These are phyloP conservation scores for Oldenlandia corymbosa DNA, from an alignment of 257 asterid genomes.

Conservation along the genomic window DNA sequence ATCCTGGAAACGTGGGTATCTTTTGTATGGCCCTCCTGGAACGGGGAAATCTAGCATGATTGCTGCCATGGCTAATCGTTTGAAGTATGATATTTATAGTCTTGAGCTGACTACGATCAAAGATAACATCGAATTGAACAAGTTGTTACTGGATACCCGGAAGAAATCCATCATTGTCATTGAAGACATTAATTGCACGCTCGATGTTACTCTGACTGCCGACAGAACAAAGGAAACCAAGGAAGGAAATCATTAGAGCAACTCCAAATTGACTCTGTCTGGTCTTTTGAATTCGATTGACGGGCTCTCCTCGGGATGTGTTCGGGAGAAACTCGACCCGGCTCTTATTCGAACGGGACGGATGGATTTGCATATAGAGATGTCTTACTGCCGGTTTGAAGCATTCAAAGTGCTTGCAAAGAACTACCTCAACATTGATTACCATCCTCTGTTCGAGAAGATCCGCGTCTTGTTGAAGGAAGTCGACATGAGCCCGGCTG, in stretches of 20 bases:
- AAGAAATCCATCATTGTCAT: constrained; percentile 5
- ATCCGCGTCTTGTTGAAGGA: not conserved
- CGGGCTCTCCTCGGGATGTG: constrained; percentile 3
- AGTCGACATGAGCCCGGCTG: not conserved
- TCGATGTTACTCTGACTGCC: not conserved
- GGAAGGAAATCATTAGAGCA: not conserved
- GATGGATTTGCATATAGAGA: constrained; percentile 3
- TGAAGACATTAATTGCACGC: constrained; percentile 11
- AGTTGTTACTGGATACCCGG: not conserved
- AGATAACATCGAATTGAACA: not conserved
- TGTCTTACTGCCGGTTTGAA: constrained; percentile 7
- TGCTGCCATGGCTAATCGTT: constrained; percentile 11
- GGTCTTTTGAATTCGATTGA: constrained; percentile 4
- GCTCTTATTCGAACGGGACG: constrained; percentile 1
- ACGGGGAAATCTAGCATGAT: constrained; percentile 5
- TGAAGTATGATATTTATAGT: constrained; percentile 1
- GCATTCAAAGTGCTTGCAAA: constrained; percentile 6
- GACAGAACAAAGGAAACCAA: too few species aligned
- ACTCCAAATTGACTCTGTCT: not conserved
- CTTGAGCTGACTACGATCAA: not conserved
- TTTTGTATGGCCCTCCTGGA: constrained; percentile 2
- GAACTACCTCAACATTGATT: not conserved
- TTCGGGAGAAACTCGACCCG: constrained; percentile 6
- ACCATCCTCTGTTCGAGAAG: not conserved
- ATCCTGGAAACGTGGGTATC: constrained; percentile 8